phyloP scores from a whole-genome alignment of 2,329 filamentous ascomycete genomes.

The Domatiomyces catenatus region DNA sequence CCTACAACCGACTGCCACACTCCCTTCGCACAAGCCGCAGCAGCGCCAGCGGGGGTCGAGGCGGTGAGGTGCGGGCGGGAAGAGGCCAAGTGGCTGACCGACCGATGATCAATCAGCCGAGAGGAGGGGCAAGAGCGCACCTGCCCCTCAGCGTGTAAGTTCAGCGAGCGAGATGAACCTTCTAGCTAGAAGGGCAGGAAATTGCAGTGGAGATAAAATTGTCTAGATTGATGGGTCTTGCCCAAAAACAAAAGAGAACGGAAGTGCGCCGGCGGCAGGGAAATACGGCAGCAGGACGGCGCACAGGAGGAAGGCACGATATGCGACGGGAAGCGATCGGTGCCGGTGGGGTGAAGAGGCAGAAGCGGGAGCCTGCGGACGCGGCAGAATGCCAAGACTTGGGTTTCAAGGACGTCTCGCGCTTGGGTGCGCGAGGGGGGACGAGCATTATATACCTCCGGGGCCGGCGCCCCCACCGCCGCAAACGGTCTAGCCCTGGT shows the following conservation, averaged over 20 bases:
- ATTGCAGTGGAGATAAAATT: background rate
- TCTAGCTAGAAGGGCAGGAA: background rate
- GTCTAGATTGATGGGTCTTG: background rate
- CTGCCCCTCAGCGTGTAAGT: too few relatives aligned
- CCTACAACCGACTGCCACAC: conserved; percentile 41
- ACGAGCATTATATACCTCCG: background rate
- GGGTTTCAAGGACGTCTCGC: background rate
- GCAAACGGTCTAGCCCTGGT: background rate
- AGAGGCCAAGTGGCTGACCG: background rate
- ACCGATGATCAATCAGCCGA: background rate
- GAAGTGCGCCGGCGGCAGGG: background rate
- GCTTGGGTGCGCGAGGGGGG: background rate
- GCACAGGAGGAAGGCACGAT: background rate
- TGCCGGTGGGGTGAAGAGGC: background rate
- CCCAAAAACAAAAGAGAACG: background rate
- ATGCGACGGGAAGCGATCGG: background rate
- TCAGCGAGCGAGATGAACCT: background rate
- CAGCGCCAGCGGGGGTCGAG: background rate
- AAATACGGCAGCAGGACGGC: background rate
- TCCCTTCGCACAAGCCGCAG: background rate
- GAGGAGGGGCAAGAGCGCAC: background rate
- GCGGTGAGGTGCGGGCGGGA: background rate
- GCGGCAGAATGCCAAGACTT: background rate
- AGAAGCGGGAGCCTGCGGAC: background rate
- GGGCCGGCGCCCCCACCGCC: background rate